Evolutionary conservation across 768 basidiomycete species (phyloP).

Genomic region (Lactarius tabidus): DNA sequence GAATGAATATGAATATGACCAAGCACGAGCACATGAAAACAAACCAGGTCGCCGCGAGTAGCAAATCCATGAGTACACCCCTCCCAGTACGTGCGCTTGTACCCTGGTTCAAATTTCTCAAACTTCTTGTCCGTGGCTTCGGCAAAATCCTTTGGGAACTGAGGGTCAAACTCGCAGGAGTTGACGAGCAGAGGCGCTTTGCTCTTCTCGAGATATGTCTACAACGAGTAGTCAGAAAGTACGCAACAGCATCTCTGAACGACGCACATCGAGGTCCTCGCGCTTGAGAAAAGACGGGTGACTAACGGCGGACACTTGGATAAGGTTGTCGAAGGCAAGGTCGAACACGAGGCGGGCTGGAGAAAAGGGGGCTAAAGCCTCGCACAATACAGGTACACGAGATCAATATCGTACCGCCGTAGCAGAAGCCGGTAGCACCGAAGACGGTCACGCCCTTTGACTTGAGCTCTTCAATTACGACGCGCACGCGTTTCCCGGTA

Average conservation of each 20-base stretch:
- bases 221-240: not conserved
- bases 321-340: constrained; percentile 40
- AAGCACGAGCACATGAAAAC: not conserved
- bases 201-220: constrained; percentile 35
- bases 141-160: constrained; percentile 36
- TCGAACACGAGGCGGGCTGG: constrained; percentile 27
- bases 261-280: constrained; percentile 37
- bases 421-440: constrained; percentile 33
- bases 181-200: constrained; percentile 43
- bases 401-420: constrained; percentile 19
- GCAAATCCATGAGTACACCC: constrained; percentile 45
- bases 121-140: constrained; percentile 38
- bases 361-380: not conserved
- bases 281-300: constrained; percentile 47
- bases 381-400: not conserved
- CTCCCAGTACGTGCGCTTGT: constrained; percentile 34
- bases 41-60: constrained; percentile 37
- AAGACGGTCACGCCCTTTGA: constrained; percentile 32
- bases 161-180: constrained; percentile 35
- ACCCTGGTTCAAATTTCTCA: constrained; percentile 37
- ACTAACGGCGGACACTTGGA: constrained; percentile 39
- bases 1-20: constrained; percentile 15
- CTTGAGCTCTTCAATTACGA: constrained; percentile 31
- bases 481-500: constrained; percentile 27
- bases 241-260: not conserved